These are phyloP conservation scores for Colletotrichum acutatum DNA, from an alignment of 2,329 filamentous ascomycete species.

Conservation along the genomic window DNA sequence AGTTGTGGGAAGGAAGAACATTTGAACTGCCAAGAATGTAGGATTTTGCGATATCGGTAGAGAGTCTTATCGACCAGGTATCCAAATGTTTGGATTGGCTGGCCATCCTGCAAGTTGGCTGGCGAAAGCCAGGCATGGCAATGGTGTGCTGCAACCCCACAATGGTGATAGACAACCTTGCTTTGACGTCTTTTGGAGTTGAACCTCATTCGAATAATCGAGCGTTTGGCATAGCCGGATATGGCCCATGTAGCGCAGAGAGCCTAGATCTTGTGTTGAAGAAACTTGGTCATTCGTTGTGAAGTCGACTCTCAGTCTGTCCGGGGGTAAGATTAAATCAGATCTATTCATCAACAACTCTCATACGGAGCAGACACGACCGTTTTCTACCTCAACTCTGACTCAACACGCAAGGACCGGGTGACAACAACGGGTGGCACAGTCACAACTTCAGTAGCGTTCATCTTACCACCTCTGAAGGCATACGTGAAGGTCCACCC, in stretches of 20 bases:
- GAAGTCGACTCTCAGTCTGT: background rate
- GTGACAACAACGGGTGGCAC: constrained; percentile 42
- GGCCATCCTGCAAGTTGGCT: background rate
- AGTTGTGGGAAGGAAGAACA: background rate
- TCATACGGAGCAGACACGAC: background rate
- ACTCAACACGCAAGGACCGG: background rate
- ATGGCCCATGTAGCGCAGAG: no score
- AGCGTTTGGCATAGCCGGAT: no score
- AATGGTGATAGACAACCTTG: background rate
- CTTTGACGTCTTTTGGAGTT: background rate
- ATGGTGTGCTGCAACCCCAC: constrained; percentile 1
- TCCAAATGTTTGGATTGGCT: background rate
- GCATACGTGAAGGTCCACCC: constrained; percentile 67
- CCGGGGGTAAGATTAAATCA: background rate
- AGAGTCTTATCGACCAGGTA: no score
- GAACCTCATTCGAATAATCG: background rate
- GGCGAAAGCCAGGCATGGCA: background rate
- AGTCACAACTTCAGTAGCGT: constrained; percentile 54
- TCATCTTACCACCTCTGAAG: constrained; percentile 60
- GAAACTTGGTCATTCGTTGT: background rate
- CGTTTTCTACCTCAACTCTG: background rate
- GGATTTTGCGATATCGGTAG: constrained; percentile 3
- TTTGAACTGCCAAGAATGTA: no score
- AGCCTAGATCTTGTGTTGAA: background rate
- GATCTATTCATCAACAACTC: background rate